Evolutionary conservation across 179 eudicot genomes (phyloP).

Genomic region (Beta corolliflora): DNA sequence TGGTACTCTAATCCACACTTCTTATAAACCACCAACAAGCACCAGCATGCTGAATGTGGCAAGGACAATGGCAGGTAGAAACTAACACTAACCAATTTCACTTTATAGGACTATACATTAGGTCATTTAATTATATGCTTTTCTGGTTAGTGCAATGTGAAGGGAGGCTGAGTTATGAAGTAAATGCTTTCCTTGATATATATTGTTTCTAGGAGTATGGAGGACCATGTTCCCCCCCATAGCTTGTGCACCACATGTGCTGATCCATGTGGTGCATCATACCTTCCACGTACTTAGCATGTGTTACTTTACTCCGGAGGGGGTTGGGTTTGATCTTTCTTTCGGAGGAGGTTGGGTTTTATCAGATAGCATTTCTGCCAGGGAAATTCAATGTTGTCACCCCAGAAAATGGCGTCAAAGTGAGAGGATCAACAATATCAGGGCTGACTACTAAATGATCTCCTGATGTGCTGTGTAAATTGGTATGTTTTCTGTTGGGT

Average conservation of each 20-base stretch:
- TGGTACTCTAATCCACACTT: neutral
- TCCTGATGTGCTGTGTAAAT: neutral
- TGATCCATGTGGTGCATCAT: neutral
- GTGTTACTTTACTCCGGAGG: neutral
- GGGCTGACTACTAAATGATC: neutral
- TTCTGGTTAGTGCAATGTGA: conserved; percentile 14
- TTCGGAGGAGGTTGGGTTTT: neutral
- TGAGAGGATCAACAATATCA: neutral
- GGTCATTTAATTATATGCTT: conserved; percentile 6
- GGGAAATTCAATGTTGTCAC: neutral
- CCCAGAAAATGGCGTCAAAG: neutral
- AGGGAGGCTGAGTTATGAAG: neutral
- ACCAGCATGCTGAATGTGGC: neutral
- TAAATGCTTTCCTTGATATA: neutral
- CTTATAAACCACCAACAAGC: neutral
- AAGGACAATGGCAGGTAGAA: neutral
- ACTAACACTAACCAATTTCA: neutral
- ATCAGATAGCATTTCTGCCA: neutral
- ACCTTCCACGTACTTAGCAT: neutral
- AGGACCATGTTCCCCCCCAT: neutral
- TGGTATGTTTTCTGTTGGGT: neutral
- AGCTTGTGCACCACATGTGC: neutral
- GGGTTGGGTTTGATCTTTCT: neutral
- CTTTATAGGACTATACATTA: neutral
- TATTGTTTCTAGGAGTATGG: too few relatives aligned